Evolutionary conservation across 75 land plant genomes (phyloP).

Genomic region (Isoetes taiwanensis): DNA sequence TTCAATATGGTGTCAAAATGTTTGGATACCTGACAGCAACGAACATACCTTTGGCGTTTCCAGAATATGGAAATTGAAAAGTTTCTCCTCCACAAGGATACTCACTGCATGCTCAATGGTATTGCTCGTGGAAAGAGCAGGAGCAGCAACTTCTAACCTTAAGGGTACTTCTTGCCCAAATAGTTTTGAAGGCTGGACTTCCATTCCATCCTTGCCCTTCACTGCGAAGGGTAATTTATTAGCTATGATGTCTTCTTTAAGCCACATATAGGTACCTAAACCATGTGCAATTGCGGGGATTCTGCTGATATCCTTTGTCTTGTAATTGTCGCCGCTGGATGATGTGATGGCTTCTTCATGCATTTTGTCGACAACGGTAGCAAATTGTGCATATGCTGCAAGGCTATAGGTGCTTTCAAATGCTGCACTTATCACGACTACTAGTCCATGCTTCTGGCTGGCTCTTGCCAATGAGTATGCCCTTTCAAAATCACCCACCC

Average conservation of each 20-base stretch:
- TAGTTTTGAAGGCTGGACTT: no score
- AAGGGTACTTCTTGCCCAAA: no score
- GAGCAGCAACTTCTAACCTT: no score
- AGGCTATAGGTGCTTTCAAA: constrained; percentile 79
- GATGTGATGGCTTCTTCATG: constrained; percentile 15
- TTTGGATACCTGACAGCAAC: no score
- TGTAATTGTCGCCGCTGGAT: constrained; percentile 10
- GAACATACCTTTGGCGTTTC: no score
- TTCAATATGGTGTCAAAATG: no score
- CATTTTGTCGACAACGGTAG: constrained; percentile 42
- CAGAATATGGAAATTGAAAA: no score
- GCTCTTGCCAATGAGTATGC: constrained; percentile 54
- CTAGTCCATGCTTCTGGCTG: constrained; percentile 58
- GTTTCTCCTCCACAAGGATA: no score
- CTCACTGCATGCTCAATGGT: no score
- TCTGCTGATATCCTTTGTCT: neutral
- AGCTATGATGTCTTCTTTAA: constrained; percentile 44
- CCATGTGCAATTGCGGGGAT: constrained; percentile 53
- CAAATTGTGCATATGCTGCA: constrained; percentile 66
- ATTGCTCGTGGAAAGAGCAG: no score
- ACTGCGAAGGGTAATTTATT: constrained; percentile 26
- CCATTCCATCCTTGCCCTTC: constrained; percentile 19
- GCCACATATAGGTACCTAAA: constrained; percentile 90
- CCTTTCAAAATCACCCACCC: constrained; percentile 87
- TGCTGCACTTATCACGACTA: constrained; percentile 68